These are phyloP conservation scores for Pythium graminicola DNA, from an alignment of 352 stramenopile genomes.

Conservation along the genomic window DNA sequence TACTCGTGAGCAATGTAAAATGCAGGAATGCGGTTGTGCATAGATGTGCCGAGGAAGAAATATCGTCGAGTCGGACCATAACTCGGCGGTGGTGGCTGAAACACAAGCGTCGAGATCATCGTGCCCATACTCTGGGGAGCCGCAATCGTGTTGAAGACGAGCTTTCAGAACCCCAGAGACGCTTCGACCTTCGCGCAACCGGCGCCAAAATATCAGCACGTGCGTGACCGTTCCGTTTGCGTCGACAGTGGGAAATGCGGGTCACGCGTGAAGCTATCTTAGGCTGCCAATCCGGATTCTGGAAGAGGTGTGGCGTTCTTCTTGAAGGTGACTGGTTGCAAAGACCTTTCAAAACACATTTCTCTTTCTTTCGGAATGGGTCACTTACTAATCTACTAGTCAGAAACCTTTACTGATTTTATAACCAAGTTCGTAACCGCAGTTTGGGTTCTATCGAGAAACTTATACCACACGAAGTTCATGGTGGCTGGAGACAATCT, in stretches of 20 bases:
- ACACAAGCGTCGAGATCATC: slow-evolving; percentile 79
- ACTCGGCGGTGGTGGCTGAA: slow-evolving; percentile 75
- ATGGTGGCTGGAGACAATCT: slow-evolving; percentile 12
- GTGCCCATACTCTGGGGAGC: slow-evolving; percentile 52
- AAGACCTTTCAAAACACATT: slow-evolving; percentile 11
- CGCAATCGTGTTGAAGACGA: background rate
- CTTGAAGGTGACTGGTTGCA: slow-evolving; percentile 16
- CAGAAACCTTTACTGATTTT: slow-evolving; percentile 4
- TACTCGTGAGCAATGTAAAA: slow-evolving; percentile 93
- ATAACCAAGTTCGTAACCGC: slow-evolving; percentile 13
- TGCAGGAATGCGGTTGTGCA: slow-evolving; percentile 87
- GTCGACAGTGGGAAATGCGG: background rate
- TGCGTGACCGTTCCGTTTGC: background rate
- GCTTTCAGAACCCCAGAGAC: background rate
- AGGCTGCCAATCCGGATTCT: background rate
- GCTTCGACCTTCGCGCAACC: background rate
- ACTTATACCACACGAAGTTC: slow-evolving; percentile 9
- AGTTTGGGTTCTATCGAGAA: background rate
- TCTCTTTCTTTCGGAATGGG: background rate
- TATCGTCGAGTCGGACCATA: slow-evolving; percentile 83
- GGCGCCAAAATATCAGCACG: background rate
- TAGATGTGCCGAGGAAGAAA: slow-evolving; percentile 90
- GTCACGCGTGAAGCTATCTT: slow-evolving; percentile 19
- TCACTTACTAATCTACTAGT: background rate
- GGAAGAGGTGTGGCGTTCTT: slow-evolving; percentile 12